Base-by-base conservation (phyloP, 305 asterid genomes). In the Fraxinus dipetala region DNA sequence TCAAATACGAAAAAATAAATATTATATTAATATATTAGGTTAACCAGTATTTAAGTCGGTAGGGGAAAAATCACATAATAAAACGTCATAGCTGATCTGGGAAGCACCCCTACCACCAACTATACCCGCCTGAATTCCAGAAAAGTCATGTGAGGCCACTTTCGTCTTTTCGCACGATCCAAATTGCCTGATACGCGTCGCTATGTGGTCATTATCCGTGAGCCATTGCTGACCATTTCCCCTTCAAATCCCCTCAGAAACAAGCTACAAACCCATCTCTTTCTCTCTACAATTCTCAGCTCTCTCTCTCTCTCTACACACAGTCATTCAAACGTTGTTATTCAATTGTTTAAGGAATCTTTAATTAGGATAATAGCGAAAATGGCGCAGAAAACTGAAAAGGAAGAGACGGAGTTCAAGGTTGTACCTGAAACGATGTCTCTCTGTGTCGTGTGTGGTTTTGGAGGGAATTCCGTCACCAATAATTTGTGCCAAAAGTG, bases 311-410 rank as follows among this genome's bases (percentile, higher is more conserved):
- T 79, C 2, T 61, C 7, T 24, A 22, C 5, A 61, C 11, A 6
- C 1, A 0, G 35, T 34, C 8, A 38, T 40, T 8, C 14, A 40
- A 8, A 9, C 48, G 26, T 22, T 3, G 5, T 22, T 24, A 9
- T 63, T 63, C 72, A 24, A 24, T 24, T 24, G 4, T 63, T 24
- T 13, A 24, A 61, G 11, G 0, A 18, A 22, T n/a, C 1, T 11
- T 63, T 63, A 9, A 22, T 63, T 22, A 1, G 1, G 1, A 22
- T 61, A 24, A 9, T 24, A 24, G 77, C 56, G 77, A 54, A 77
- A 26, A 91, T 92, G 97, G 96, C 95, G 83, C 96, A 90, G 85
- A 91, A 83, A 81, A 90, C 95, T 43, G 96, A 88, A 81, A 89
- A 93, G 9, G 96, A 93, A 79, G 98, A 93, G 54, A 84, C 91